Base-by-base conservation (phyloP, 139 green algal species). In the Chlorella sp. region DNA sequence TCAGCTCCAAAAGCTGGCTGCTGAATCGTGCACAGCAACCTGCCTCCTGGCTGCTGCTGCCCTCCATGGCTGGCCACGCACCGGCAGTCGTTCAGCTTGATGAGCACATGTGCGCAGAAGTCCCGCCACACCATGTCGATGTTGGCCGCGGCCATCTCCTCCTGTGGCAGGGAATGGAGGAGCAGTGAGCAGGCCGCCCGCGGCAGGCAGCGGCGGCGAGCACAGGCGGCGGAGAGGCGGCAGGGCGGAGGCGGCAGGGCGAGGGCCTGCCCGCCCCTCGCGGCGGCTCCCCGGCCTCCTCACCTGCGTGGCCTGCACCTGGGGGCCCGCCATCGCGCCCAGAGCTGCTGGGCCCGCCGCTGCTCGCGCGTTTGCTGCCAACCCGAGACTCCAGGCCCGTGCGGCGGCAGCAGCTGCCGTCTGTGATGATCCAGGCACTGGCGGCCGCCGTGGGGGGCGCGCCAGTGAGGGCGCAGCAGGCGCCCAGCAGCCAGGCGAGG, bases 41-140 rank as follows among this genome's bases (percentile, higher is more conserved):
- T 16, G 28, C 18, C 44, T 9, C 44, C 44, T 16, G 44, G 44
- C 44, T 51, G 44, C 44, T 9, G 7, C 25, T n/a, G 5, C 63
- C 2, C 26, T 18, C 68, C 4, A 36, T 39, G 23, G 23, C 16
- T 13, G 2, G 16, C 12, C 36, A 32, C 39, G 13, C 82, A 72
- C 55, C 96, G 90, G 92, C 96, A 99, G 72, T 96, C 91, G 87
- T 98, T 98, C 32, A 98, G 92, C 13, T 96, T 95, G 7, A 99
- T 94, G 44, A 97, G 93, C 69, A 98, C 81, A 86, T 98, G 94
- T 20, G 95, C 94, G 82, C 96, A 99, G 78, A 96, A 97, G 84
- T 99, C 96, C 41, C 96, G 88, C 56, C 90, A 97, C 7, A 82
- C 89, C 38, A 98, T 92, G 36, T 92, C 89, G 17, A 99, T 72